Conservation (phyloP, 768 basidiomycete species). For the Porpolomopsis calyptriformis region DNA sequence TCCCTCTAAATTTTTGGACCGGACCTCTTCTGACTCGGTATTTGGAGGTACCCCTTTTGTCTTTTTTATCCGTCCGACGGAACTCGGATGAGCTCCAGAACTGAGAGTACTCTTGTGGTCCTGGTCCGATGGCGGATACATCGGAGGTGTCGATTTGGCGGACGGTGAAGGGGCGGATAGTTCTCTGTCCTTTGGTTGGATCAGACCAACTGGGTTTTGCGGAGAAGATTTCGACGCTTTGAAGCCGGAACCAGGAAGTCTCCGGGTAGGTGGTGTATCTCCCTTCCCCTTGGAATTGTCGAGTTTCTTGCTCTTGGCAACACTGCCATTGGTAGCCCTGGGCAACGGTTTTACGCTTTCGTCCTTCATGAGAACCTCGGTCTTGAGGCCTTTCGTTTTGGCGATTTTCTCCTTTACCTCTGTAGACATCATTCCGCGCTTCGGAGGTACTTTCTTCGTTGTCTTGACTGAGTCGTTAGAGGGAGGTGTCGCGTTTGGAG, state of each 20-base stretch:
- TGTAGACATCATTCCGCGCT: conserved; percentile 37
- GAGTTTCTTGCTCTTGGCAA: background rate
- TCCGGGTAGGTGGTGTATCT: conserved; percentile 9
- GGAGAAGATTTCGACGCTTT: conserved; percentile 23
- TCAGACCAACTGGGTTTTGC: conserved; percentile 8
- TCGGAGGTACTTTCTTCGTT: conserved; percentile 23
- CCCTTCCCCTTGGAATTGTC: background rate
- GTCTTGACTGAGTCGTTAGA: conserved; percentile 10
- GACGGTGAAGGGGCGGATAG: conserved; percentile 23
- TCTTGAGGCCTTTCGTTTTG: conserved; percentile 13
- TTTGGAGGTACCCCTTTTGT: conserved; percentile 8
- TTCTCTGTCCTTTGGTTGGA: conserved; percentile 13
- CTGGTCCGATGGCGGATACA: conserved; percentile 15
- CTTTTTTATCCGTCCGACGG: conserved; percentile 12
- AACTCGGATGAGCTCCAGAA: background rate
- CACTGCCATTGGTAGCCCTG: conserved; percentile 13
- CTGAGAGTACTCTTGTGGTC: conserved; percentile 18
- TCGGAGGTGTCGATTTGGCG: conserved; percentile 22
- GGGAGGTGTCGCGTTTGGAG: conserved; percentile 5
- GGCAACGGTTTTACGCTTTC: conserved; percentile 27
- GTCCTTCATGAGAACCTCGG: conserved; percentile 38
- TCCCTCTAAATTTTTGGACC: conserved; percentile 2
- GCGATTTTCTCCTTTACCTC: conserved; percentile 31
- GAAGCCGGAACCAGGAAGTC: conserved; percentile 40
- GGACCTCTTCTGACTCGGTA: conserved; percentile 13